Evolutionary conservation across 169 alveolate species (phyloP), one percentile per base, ranked within the genome.

Genomic region (Neospora caninum): DNA sequence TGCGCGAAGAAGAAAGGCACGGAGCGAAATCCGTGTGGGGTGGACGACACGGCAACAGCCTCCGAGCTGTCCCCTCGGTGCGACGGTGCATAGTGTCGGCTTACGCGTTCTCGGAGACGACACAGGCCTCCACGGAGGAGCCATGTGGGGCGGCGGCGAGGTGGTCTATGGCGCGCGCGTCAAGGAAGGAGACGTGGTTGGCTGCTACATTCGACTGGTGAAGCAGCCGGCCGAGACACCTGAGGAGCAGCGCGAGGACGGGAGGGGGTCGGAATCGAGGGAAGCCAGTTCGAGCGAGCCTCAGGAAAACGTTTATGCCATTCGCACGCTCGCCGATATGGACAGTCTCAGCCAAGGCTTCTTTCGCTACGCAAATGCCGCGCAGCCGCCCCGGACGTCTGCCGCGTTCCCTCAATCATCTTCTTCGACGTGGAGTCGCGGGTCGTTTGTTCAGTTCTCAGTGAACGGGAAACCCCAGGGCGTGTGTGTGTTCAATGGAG

Each of bases 271-370:
- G 29, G 80, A 69, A 25, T 2, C n/a, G 10, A 25, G 34, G 10
- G 9, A 9, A 4, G 80, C 80, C 34, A 49, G 58, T 49, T 38
- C 89, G 89, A 42, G 69, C 9, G 64, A 82, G 89, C 64, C 67
- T 2, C 69, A 38, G 10, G 91, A 54, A 45, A 92, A 92, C 31
- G 92, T 88, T 0, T 92, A 92, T 53, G 39, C 88, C 10, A 42
- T 92, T 13, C 88, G 92, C 16, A 45, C 92, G 34, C 67, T 84
- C 36, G 36, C 43, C 38, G 94, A 92, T 53, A 80, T 86, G 80
- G 94, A 92, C 64, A 58, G 94, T 41, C 78, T 92, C 42, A 88
- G 92, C 38, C 94, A 92, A 84, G 94, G 94, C n/a, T 92, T 92
- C 53, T 84, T 82, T 67, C 94, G 94, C 29, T 80, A 88, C 78